Conservation (phyloP, 2,329 filamentous ascomycete genomes). For the Phoma herbarum region DNA sequence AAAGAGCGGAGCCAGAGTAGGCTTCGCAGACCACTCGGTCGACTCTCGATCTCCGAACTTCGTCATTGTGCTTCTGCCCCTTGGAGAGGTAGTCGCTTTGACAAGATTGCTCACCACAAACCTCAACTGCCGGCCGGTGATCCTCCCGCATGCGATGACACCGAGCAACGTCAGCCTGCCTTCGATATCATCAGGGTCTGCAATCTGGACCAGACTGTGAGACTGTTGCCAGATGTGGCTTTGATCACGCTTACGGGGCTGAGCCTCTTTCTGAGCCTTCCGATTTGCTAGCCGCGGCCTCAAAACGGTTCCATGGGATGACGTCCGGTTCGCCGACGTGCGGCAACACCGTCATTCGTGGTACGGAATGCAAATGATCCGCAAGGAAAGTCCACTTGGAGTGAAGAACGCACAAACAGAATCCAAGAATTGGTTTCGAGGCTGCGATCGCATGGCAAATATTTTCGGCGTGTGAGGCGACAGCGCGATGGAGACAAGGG, state of each 20-base stretch:
- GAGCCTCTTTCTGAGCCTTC: neutral
- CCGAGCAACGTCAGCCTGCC: constrained; percentile 3
- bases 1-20: neutral
- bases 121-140: neutral
- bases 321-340: constrained; percentile 15
- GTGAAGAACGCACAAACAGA: constrained; percentile 4
- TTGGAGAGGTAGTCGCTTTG: neutral
- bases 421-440: neutral
- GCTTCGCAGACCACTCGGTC: neutral
- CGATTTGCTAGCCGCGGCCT: constrained; percentile 9
- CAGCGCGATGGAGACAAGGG: constrained; percentile 9
- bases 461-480: constrained; percentile 3
- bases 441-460: neutral
- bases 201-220: constrained; percentile 1
- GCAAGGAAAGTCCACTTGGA: constrained; percentile 5
- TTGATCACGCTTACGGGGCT: neutral
- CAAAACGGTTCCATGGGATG: constrained; percentile 1
- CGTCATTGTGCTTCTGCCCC: neutral
- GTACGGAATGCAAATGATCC: constrained; percentile 15
- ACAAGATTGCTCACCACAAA: neutral
- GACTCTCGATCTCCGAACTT: neutral
- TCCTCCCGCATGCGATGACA: neutral
- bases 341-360: constrained; percentile 9
- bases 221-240: constrained; percentile 2
- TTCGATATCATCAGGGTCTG: neutral